These are phyloP conservation scores for Mycena olivaceomarginata DNA, from an alignment of 768 basidiomycete species.

Conservation along the genomic window DNA sequence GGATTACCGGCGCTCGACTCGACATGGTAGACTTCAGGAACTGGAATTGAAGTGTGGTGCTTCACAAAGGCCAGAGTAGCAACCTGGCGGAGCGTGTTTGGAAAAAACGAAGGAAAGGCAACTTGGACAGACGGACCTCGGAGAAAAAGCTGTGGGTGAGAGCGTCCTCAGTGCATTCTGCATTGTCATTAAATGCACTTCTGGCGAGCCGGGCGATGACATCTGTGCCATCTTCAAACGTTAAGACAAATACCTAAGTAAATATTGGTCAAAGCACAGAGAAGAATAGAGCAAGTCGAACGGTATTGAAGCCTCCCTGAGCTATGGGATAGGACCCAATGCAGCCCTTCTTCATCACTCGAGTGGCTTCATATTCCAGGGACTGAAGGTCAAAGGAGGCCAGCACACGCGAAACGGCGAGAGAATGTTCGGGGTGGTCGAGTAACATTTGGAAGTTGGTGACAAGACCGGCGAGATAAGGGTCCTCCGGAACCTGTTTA, in stretches of 20 bases:
- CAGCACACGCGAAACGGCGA: not conserved
- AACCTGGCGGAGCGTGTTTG: not conserved
- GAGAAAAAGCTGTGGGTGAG: not conserved
- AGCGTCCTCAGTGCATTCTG: not conserved
- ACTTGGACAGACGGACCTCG: not conserved
- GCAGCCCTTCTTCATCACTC: not conserved
- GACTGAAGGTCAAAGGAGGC: not conserved
- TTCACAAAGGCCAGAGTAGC: slow-evolving; percentile 12
- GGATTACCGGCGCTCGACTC: slow-evolving; percentile 6
- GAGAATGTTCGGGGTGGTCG: slow-evolving; percentile 1
- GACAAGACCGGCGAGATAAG: slow-evolving; percentile 4
- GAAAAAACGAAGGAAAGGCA: not conserved
- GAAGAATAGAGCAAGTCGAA: not conserved
- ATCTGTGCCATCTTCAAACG: not conserved
- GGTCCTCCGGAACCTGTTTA: not conserved
- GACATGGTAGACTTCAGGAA: slow-evolving; percentile 23
- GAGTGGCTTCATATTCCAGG: not conserved
- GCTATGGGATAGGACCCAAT: not conserved
- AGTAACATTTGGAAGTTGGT: slow-evolving; percentile 8
- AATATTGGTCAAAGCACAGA: not conserved
- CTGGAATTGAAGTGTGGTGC: slow-evolving; percentile 24
- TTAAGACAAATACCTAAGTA: not conserved
- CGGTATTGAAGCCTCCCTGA: slow-evolving; percentile 1
- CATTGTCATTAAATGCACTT: not conserved
- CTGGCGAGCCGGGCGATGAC: not conserved